Conservation (phyloP, 768 basidiomycete species). For the Cytidiella melzeri region DNA sequence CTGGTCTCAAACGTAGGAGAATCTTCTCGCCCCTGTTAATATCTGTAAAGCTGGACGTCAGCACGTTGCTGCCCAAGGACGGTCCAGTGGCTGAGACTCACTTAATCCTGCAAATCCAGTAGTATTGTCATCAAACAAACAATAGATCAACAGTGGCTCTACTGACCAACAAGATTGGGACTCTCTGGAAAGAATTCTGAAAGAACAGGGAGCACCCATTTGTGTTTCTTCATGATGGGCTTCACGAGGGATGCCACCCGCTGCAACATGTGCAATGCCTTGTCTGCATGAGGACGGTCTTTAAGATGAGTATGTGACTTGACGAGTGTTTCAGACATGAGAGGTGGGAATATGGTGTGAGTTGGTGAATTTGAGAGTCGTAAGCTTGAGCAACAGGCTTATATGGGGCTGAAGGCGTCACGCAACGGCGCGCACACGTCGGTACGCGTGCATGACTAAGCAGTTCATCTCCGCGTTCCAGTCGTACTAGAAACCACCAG, state of each 20-base stretch:
- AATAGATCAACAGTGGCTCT: neutral
- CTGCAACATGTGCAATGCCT: slow-evolving; percentile 63
- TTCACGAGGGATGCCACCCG: slow-evolving; percentile 76
- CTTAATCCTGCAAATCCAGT: slow-evolving; percentile 29
- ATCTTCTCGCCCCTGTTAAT: slow-evolving; percentile 80
- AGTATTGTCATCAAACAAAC: neutral
- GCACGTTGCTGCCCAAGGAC: neutral
- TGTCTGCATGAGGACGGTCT: slow-evolving; percentile 56
- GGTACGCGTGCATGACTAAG: neutral
- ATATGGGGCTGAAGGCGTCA: neutral
- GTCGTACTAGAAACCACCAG: neutral
- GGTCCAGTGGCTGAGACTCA: slow-evolving; percentile 20
- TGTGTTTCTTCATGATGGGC: slow-evolving; percentile 86
- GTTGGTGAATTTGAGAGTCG: neutral
- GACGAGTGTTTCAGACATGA: slow-evolving; percentile 55
- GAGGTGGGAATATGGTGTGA: neutral
- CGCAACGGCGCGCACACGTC: neutral
- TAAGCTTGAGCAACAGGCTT: neutral
- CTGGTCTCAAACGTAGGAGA: slow-evolving; percentile 71
- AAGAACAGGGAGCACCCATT: slow-evolving; percentile 74
- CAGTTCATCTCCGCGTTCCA: neutral
- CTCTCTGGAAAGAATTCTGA: slow-evolving; percentile 84
- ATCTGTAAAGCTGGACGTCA: slow-evolving; percentile 37
- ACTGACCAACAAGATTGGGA: slow-evolving; percentile 65
- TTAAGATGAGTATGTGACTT: slow-evolving; percentile 68